phyloP scores from a whole-genome alignment of 352 stramenopile genomes.

The Thalassiosira hispida region DNA sequence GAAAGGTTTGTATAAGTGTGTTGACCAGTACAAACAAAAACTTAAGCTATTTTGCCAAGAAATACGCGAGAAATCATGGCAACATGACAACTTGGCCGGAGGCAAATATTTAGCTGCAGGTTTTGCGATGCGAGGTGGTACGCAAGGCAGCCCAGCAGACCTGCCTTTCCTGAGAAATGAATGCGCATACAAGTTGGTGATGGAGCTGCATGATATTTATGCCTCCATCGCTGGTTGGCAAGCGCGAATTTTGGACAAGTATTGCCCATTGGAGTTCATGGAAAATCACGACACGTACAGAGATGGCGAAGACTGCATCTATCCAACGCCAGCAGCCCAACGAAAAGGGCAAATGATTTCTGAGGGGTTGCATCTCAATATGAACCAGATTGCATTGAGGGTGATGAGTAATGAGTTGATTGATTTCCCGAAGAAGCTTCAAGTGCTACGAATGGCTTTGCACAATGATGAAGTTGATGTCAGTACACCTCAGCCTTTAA shows the following conservation, averaged over 20 bases:
- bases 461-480: neutral
- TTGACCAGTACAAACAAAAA: too few relatives aligned
- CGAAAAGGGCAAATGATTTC: neutral
- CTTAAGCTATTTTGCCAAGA: too few relatives aligned
- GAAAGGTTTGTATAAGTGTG: too few relatives aligned
- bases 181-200: too few relatives aligned
- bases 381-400: neutral
- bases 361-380: neutral
- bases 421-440: too few relatives aligned
- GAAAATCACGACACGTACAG: neutral
- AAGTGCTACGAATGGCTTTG: neutral
- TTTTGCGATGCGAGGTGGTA: too few relatives aligned
- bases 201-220: too few relatives aligned
- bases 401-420: neutral
- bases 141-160: too few relatives aligned
- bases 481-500: neutral
- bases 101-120: too few relatives aligned
- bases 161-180: too few relatives aligned
- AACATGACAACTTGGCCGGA: too few relatives aligned
- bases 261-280: neutral
- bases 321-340: neutral
- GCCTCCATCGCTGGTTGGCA: neutral
- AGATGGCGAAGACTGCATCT: constrained; percentile 4
- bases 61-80: too few relatives aligned
- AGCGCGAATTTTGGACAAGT: neutral